Evolutionary conservation across 805 yeast genomes (phyloP).

Genomic region (Pichia exigua): DNA sequence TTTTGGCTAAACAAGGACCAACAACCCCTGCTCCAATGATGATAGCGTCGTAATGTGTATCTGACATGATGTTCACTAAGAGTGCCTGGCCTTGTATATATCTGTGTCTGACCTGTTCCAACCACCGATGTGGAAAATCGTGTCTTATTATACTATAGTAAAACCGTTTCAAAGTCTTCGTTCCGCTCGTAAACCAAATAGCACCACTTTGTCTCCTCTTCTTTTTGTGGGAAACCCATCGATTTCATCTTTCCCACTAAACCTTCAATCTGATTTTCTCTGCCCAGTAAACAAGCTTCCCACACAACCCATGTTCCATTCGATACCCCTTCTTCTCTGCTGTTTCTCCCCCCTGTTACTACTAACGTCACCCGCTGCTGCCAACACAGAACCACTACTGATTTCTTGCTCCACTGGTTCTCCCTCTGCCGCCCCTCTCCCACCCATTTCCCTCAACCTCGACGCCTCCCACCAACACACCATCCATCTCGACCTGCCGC

Average conservation of each 20-base stretch:
- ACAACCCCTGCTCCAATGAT: slow-evolving; percentile 98
- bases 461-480: not conserved
- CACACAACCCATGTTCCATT: no score
- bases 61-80: not conserved
- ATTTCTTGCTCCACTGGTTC: not conserved
- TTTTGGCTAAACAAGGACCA: slow-evolving; percentile 90
- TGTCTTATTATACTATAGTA: no score
- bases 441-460: not conserved
- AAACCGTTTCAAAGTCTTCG: not conserved
- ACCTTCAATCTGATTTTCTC: not conserved
- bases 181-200: not conserved
- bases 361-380: not conserved
- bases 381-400: not conserved
- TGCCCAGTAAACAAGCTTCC: no score
- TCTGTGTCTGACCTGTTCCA: no score
- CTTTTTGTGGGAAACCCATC: not conserved
- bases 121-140: not conserved
- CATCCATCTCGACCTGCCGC: not conserved
- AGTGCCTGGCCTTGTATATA: no score
- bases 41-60: slow-evolving; percentile 58
- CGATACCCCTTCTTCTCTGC: not conserved
- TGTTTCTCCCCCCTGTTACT: not conserved
- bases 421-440: not conserved
- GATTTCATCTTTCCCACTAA: not conserved
- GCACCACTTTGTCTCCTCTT: not conserved